Conservation (phyloP, 495 filamentous ascomycete species). For the Bryoglossum gracile region DNA sequence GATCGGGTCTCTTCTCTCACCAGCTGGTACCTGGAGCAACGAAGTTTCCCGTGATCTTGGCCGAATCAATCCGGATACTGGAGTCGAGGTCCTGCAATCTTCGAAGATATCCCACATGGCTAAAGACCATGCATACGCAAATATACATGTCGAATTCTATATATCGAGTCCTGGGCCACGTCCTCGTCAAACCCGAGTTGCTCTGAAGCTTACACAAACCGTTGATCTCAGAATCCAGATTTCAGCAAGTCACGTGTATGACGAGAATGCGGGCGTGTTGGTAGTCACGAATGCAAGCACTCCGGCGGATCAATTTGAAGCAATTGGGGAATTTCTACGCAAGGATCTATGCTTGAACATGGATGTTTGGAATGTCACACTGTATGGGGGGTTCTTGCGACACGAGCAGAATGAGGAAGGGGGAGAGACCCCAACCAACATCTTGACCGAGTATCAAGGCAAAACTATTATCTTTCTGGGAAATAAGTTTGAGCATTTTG, state of each 20-base stretch:
- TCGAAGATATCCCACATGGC: constrained; percentile 9
- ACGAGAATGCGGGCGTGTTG: constrained; percentile 7
- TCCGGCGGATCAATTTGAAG: constrained; percentile 6
- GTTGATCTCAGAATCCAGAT: constrained; percentile 9
- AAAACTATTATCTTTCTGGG: constrained; percentile 12
- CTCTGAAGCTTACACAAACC: constrained; percentile 2
- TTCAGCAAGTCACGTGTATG: constrained; percentile 5
- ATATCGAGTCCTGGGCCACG: constrained; percentile 2
- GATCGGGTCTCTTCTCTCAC: background rate
- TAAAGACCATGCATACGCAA: constrained; percentile 7
- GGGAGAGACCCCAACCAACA: background rate
- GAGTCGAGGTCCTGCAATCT: background rate
- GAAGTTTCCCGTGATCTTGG: background rate
- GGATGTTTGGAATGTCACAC: constrained; percentile 13
- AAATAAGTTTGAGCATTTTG: constrained; percentile 12
- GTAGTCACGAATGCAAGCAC: constrained; percentile 8
- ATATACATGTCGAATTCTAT: background rate
- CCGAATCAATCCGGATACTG: background rate
- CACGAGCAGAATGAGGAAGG: constrained; percentile 9
- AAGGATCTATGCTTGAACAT: constrained; percentile 10
- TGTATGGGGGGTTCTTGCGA: constrained; percentile 3
- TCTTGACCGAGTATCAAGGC: constrained; percentile 3
- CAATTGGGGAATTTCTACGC: constrained; percentile 9
- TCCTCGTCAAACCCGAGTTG: background rate
- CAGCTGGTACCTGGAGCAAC: background rate